Percentiles rank a stretch among this genome's conserved stretches.
phyloP scores from a whole-genome alignment of 345 rosid genomes.

The Bretschneidera sinensis region DNA sequence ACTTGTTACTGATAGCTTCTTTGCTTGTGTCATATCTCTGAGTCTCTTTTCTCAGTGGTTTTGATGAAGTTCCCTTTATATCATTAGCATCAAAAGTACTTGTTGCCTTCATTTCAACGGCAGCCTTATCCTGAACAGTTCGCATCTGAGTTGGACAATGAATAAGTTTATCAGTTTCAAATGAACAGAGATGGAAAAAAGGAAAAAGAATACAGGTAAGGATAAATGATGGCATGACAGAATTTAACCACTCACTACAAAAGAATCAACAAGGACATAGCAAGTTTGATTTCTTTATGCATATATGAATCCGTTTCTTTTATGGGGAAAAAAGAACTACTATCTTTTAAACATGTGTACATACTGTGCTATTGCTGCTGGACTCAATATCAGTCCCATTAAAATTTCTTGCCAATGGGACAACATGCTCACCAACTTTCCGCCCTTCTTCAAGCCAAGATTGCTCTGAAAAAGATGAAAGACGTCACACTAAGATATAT shows the following conservation, averaged over 20 bases:
- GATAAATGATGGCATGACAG: background rate
- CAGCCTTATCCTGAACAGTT: constrained; percentile 49
- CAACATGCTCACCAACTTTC: constrained; percentile 81
- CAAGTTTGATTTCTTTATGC: background rate
- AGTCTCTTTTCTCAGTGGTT: constrained; percentile 45
- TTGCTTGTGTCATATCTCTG: constrained; percentile 58
- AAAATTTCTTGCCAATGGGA: constrained; percentile 90
- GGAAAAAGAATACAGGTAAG: background rate
- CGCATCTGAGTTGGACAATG: constrained; percentile 15
- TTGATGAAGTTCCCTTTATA: constrained; percentile 41
- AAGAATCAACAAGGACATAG: background rate
- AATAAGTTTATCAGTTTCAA: background rate
- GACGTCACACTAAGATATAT: too few species aligned
- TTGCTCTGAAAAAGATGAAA: constrained; percentile 64
- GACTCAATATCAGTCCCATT: constrained; percentile 65
- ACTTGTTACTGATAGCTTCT: constrained; percentile 83
- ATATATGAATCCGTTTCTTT: too few species aligned
- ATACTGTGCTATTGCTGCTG: constrained; percentile 42
- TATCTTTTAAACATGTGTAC: constrained; percentile 7
- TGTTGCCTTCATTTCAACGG: constrained; percentile 66
- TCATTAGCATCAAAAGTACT: constrained; percentile 31
- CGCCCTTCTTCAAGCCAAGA: constrained; percentile 86
- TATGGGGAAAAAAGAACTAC: background rate
- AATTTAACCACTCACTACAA: background rate
- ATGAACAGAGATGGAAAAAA: background rate